Conservation (phyloP, 192 early-diverging fungal genomes). For the Coemansia asiatica region DNA sequence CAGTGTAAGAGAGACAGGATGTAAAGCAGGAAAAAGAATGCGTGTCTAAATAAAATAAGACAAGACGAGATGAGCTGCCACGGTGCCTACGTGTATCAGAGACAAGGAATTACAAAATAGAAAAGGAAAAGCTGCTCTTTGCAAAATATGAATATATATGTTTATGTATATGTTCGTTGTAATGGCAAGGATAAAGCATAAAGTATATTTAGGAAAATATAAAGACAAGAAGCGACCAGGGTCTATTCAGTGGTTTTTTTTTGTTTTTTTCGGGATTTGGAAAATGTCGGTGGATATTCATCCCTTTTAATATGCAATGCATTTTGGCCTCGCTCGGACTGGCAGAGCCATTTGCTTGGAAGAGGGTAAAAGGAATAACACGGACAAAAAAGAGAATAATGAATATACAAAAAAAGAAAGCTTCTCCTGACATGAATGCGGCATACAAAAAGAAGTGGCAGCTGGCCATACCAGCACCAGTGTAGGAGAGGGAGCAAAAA, state of each 20-base stretch:
- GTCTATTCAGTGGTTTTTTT: not conserved
- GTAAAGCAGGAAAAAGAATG: not conserved
- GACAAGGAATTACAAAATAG: not conserved
- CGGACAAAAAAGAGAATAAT: conserved; percentile 4
- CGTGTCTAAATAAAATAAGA: not conserved
- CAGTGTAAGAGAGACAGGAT: not conserved
- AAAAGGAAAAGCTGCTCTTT: not conserved
- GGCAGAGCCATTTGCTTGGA: conserved; percentile 3
- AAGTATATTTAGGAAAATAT: not conserved
- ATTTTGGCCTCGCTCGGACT: conserved; percentile 1
- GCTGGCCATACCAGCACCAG: conserved; percentile 3
- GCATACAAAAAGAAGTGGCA: too few relatives aligned
- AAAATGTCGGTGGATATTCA: conserved; percentile 14
- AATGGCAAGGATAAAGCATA: conserved; percentile 4
- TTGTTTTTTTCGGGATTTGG: not conserved
- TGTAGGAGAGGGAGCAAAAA: conserved; percentile 12
- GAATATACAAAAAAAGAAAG: not conserved
- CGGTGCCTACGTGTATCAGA: not conserved
- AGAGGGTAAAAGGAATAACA: conserved; percentile 11
- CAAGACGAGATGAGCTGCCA: not conserved
- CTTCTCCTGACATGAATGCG: not conserved
- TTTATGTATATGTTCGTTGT: not conserved
- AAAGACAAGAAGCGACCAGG: not conserved
- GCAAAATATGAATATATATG: not conserved
- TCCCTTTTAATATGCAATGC: conserved; percentile 24